Evolutionary conservation across 768 basidiomycete genomes (phyloP).

Genomic region (Macrolepiota albuminosa): DNA sequence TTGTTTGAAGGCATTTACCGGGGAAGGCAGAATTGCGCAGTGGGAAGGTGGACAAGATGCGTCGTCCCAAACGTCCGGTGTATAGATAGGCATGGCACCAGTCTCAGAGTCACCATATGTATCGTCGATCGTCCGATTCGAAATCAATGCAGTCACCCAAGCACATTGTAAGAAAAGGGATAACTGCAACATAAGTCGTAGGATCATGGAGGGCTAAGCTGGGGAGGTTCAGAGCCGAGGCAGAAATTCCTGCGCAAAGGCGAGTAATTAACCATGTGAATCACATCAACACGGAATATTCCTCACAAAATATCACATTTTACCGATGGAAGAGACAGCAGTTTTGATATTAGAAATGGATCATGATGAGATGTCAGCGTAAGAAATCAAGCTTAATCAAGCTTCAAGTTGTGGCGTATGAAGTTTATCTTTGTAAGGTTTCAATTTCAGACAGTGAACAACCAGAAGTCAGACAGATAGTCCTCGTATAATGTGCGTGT

Average conservation of each 20-base stretch:
- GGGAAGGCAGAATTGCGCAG: background rate
- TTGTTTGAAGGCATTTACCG: constrained; percentile 1
- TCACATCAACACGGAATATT: background rate
- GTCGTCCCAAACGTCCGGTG: constrained; percentile 19
- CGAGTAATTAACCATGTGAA: background rate
- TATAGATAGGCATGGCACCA: constrained; percentile 20
- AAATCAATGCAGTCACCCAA: background rate
- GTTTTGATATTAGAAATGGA: no score
- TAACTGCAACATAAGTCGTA: background rate
- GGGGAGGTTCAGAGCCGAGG: background rate
- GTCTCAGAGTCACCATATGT: constrained; percentile 27
- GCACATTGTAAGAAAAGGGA: background rate
- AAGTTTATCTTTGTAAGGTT: background rate
- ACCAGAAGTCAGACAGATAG: background rate
- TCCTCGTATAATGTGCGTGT: background rate
- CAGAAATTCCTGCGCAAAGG: background rate
- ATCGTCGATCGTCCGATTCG: constrained; percentile 33
- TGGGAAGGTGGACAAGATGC: constrained; percentile 7
- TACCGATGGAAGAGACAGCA: no score
- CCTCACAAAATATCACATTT: no score
- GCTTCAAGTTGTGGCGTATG: background rate
- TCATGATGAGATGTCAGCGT: background rate
- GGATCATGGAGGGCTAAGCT: background rate
- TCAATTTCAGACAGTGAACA: background rate
- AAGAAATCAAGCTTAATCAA: background rate